Evolutionary conservation across 768 basidiomycete genomes (phyloP).

Genomic region (Collybia nuda): DNA sequence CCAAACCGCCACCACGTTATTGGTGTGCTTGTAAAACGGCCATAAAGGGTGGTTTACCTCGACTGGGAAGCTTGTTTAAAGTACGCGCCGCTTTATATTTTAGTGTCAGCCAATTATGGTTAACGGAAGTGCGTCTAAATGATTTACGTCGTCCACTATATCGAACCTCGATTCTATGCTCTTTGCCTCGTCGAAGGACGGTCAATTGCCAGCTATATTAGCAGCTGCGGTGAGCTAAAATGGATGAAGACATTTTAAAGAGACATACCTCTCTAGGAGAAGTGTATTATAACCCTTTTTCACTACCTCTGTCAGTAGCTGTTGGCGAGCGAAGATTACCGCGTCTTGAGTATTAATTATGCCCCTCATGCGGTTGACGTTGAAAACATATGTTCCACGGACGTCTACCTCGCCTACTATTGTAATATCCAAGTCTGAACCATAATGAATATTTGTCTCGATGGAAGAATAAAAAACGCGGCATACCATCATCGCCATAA

Average conservation of each 20-base stretch:
- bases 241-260: background rate
- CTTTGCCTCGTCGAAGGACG: conserved; percentile 59
- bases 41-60: conserved; percentile 64
- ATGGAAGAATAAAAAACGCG: background rate
- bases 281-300: conserved; percentile 63
- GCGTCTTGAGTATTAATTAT: conserved; percentile 49
- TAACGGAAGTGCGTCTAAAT: background rate
- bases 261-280: conserved; percentile 61
- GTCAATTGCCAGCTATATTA: conserved; percentile 63
- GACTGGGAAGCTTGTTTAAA: conserved; percentile 23
- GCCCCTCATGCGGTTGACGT: conserved; percentile 47
- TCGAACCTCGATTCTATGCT: conserved; percentile 65
- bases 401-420: conserved; percentile 53
- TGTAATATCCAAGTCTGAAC: conserved; percentile 57
- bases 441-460: conserved; percentile 1
- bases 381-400: conserved; percentile 63
- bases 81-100: background rate
- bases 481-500: conserved; percentile 59
- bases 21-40: conserved; percentile 45
- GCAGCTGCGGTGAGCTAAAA: conserved; percentile 5
- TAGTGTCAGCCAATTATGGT: background rate
- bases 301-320: conserved; percentile 54
- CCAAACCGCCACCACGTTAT: too few relatives aligned
- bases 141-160: conserved; percentile 64
- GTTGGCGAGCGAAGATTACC: conserved; percentile 62